Evolutionary conservation across 257 asterid species (phyloP), one percentile per base, ranked within the genome.

Genomic region (Capsicum pubescens): DNA sequence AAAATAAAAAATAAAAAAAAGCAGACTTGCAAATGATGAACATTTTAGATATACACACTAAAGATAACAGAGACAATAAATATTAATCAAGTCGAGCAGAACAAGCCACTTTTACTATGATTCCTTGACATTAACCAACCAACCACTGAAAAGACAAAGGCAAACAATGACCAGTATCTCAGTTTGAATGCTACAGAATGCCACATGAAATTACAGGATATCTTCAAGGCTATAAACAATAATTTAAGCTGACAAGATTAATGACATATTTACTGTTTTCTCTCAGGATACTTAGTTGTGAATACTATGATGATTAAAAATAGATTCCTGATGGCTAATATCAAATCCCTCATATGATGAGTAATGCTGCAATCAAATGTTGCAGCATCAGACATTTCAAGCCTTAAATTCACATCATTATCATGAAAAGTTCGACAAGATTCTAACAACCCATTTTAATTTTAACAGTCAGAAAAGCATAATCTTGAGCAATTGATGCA

Each of bases 351-450:
- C 44, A 8, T 21, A 50, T 50, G 61, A 74, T 74, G 60, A 0
- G 21, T 50, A 21, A 50, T 74, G 81, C 61, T 21, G 63, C 63
- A 52, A 26, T 52, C 81, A 76, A 14, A 26, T 19, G 60, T 76
- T 76, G 26, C 81, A 76, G 7, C 26, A 76, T 52, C 48, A 52
- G 7, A 52, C 21, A 14, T 52, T 76, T 52, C 81, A 52, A 52
- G 81, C 63, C 81, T 26, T 76, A 76, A 21, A 76, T 74, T 74
- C 19, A 52, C 11, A 74, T 76, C 48, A 52, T 52, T 76, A 54
- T 26, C 81, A 52, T 26, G 63, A 76, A 26, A 76, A 76, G 14
- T 8, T 76, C 16, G 8, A 76, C 46, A 76, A 76, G 21, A 52
- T 76, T 14, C 63, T 52, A 7, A 52, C 81, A 76, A 13, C 48